These are phyloP conservation scores for Prunus padus DNA, from an alignment of 306 rosid genomes.

Conservation along the genomic window DNA sequence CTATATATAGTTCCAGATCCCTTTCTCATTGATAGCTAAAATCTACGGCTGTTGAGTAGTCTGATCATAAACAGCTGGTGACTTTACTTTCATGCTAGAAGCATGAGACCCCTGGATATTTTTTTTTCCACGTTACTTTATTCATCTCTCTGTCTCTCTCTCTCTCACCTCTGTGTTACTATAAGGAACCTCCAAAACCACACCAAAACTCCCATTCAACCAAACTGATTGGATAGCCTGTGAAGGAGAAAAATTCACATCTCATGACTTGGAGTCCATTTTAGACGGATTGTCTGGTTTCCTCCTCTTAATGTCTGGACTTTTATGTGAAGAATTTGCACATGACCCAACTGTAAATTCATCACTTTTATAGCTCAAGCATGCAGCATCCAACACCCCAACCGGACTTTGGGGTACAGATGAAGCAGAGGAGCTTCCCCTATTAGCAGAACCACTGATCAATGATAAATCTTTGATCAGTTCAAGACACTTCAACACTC, in stretches of 20 bases:
- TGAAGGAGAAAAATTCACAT: slow-evolving; percentile 39
- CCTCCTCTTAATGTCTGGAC: slow-evolving; percentile 41
- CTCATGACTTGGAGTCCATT: slow-evolving; percentile 43
- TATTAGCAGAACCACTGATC: slow-evolving; percentile 30
- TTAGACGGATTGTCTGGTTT: slow-evolving; percentile 40
- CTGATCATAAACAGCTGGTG: slow-evolving; percentile 31
- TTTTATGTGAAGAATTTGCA: slow-evolving; percentile 41
- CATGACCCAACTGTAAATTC: slow-evolving; percentile 46
- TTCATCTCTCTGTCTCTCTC: slow-evolving; percentile 24
- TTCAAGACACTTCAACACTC: slow-evolving; percentile 66
- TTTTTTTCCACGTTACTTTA: slow-evolving; percentile 22
- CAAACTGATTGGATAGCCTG: slow-evolving; percentile 48
- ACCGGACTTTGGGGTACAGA: slow-evolving; percentile 68
- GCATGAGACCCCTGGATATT: slow-evolving; percentile 23
- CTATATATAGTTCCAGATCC: background rate
- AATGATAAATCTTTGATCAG: slow-evolving; percentile 47
- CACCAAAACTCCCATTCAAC: slow-evolving; percentile 61
- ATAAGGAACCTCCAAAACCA: slow-evolving; percentile 31
- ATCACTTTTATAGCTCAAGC: slow-evolving; percentile 57
- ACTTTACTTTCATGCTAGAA: slow-evolving; percentile 28
- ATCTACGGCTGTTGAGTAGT: slow-evolving; percentile 35
- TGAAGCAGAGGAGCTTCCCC: slow-evolving; percentile 28
- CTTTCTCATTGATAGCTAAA: slow-evolving; percentile 22
- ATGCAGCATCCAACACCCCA: slow-evolving; percentile 63
- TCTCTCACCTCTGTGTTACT: slow-evolving; percentile 3